Base-by-base conservation (phyloP, 1,139 yeast genomes). In the Candida tropicalis region DNA sequence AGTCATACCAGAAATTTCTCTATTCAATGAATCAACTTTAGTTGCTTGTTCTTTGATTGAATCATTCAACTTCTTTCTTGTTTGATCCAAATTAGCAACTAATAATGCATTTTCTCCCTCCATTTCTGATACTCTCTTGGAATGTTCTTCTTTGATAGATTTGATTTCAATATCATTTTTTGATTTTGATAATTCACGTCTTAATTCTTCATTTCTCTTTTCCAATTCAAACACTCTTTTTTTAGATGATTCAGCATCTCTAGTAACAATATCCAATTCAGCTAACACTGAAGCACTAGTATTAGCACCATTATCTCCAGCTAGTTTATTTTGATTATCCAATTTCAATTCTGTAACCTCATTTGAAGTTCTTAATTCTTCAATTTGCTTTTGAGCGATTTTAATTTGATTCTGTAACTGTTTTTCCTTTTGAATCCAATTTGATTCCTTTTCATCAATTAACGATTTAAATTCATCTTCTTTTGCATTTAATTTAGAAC, bases 181-280 rank as follows among this genome's bases (percentile, higher is more conserved):
- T 3, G 75, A 67, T 35, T 67, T 67, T 28, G 87, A 79, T 39
- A 89, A 60, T 45, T 86, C 85, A 23, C 81, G 73, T 47, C 90
- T 77, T 46, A 90, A 70, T 44, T 82, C 83, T 56, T 86, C 87
- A 57, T 89, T 91, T 49, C 96, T 74, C 52, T 78, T 79, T 59
- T 89, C 96, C 42, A 90, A 75, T 53, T 86, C 90, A 42, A 80
- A 62, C 2, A 83, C 77, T 45, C 95, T 73, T 43, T 80, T 70
- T 54, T 87, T 87, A 31, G 89, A 79, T 22, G 81, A 65, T 55
- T 87, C 96, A 9, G 87, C 78, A 54, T 90, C 97, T 49, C 88
- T 77, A 2, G 83, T 75, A 9, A 87, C 75, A 34, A 86, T 70
- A 44, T 84, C 90, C 27, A 86, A 68, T 54, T 84, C 88, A 2